These are phyloP conservation scores for Macroventuria anomochaeta DNA, from an alignment of 2,329 filamentous ascomycete species.

Conservation along the genomic window DNA sequence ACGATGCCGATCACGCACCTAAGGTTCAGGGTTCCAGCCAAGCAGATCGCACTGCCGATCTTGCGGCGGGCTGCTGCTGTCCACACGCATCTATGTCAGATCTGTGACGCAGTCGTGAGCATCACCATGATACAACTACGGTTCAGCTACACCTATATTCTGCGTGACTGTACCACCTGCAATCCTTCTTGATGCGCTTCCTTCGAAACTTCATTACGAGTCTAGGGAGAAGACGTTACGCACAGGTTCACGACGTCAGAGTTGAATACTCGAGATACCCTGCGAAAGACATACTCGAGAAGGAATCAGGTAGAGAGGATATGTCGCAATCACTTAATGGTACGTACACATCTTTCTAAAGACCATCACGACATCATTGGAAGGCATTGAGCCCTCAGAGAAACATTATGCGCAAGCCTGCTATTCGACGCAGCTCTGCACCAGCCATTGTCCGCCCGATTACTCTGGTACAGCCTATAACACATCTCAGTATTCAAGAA, in stretches of 20 bases:
- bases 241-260: slow-evolving; percentile 41
- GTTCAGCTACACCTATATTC: background rate
- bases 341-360: background rate
- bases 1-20: slow-evolving; percentile 2
- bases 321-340: slow-evolving; percentile 17
- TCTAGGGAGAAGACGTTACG: slow-evolving; percentile 28
- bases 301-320: slow-evolving; percentile 1
- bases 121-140: slow-evolving; percentile 12
- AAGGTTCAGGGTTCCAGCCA: slow-evolving; percentile 2
- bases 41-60: slow-evolving; percentile 11
- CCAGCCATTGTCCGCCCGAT: background rate
- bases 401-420: background rate
- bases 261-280: slow-evolving; percentile 18
- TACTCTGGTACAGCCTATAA: background rate
- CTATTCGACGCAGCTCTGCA: background rate
- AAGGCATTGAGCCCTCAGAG: background rate
- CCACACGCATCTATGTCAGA: slow-evolving; percentile 17
- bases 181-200: slow-evolving; percentile 22
- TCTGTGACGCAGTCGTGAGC: slow-evolving; percentile 21
- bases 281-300: slow-evolving; percentile 11
- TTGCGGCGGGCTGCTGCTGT: background rate
- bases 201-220: slow-evolving; percentile 16
- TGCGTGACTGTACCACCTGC: background rate
- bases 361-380: no score
- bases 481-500: slow-evolving; percentile 60